These are phyloP conservation scores for Zygosaccharomyces sapae DNA, from an alignment of 1,139 yeast genomes.

Conservation along the genomic window DNA sequence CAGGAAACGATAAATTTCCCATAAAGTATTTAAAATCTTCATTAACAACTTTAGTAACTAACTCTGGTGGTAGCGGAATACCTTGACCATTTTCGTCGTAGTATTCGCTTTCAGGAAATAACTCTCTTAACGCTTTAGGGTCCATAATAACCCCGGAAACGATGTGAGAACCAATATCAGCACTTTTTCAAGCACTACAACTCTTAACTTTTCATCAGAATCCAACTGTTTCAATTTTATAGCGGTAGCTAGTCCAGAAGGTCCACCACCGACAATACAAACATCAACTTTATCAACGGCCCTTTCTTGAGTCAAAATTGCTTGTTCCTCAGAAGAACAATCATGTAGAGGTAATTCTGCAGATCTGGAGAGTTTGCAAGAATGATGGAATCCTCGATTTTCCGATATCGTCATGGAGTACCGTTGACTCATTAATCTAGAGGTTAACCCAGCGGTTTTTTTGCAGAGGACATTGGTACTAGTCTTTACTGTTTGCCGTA, in stretches of 20 bases:
- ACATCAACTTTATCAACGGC: slow-evolving; percentile 86
- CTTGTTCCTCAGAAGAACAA: slow-evolving; percentile 46
- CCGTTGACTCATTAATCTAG: neutral
- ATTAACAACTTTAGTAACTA: slow-evolving; percentile 65
- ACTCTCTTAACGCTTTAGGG: slow-evolving; percentile 78
- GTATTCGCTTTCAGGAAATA: slow-evolving; percentile 69
- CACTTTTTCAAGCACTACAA: slow-evolving; percentile 84
- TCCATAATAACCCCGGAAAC: slow-evolving; percentile 93
- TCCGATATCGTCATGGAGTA: neutral
- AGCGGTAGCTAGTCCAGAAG: slow-evolving; percentile 94
- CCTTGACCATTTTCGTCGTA: slow-evolving; percentile 51
- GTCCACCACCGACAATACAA: slow-evolving; percentile 96
- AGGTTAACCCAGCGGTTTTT: neutral
- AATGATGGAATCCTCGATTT: neutral
- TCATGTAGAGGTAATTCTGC: slow-evolving; percentile 37
- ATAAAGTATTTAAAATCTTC: slow-evolving; percentile 70
- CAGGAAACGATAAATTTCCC: slow-evolving; percentile 51
- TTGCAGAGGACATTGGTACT: slow-evolving; percentile 1
- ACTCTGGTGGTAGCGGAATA: slow-evolving; percentile 70
- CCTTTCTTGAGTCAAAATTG: slow-evolving; percentile 54
- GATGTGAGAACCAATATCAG: slow-evolving; percentile 87
- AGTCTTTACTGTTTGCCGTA: neutral
- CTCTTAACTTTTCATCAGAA: slow-evolving; percentile 59
- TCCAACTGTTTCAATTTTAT: slow-evolving; percentile 83
- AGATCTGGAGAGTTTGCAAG: slow-evolving; percentile 15